These are phyloP conservation scores for Lactarius tabidus DNA, from an alignment of 768 basidiomycete genomes.

Conservation along the genomic window DNA sequence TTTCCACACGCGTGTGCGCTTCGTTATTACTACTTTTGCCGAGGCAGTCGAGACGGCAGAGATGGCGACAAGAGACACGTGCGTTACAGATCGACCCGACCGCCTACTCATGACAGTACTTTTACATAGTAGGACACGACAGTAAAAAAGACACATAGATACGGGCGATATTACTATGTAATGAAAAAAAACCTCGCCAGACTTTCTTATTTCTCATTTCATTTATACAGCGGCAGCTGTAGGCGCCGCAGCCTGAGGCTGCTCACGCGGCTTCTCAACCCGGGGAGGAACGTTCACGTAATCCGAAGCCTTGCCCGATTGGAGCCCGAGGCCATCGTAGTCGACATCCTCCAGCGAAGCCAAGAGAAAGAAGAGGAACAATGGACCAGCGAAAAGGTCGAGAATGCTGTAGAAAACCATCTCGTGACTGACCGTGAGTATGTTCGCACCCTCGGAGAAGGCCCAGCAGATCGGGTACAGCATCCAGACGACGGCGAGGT, in stretches of 20 bases:
- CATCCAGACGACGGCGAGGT: conserved; percentile 47
- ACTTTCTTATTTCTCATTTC: neutral
- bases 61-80: neutral
- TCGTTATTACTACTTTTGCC: neutral
- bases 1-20: neutral
- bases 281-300: neutral
- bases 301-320: conserved; percentile 29
- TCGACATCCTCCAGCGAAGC: conserved; percentile 31
- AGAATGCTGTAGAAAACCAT: conserved; percentile 56
- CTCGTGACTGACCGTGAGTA: conserved; percentile 47
- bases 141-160: neutral
- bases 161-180: neutral
- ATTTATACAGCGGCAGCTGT: neutral
- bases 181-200: neutral
- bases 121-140: neutral
- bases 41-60: neutral
- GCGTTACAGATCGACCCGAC: too few species aligned
- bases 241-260: neutral
- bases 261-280: neutral
- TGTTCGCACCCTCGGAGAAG: conserved; percentile 49
- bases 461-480: conserved; percentile 59
- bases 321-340: conserved; percentile 31
- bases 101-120: too few species aligned
- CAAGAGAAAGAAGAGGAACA: conserved; percentile 33
- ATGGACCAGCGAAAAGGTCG: conserved; percentile 39